Evolutionary conservation across 345 rosid species (phyloP), one percentile per base, ranked within the genome.

Genomic region (Linum tenue): DNA sequence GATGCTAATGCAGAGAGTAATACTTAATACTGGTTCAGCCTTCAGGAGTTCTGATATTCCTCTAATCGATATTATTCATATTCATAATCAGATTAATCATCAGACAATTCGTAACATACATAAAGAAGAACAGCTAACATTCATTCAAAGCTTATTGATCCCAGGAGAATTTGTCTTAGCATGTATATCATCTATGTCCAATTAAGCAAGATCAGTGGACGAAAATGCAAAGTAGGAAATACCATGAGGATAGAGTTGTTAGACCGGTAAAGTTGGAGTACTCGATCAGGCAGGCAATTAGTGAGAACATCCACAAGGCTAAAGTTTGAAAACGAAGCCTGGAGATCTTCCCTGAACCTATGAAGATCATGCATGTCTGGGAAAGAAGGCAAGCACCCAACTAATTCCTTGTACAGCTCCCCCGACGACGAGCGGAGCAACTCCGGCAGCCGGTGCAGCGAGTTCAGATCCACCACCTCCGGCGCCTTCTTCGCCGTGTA

Each of bases 401-500:
- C 90, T 69, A 88, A 68, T 64, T 78, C 12, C 8, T 44, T 92
- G 65, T 87, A 89, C 97, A 6, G 92, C 80, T 72, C 77, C 84
- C 77, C 82, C 70, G 5, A 77, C 70, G 61, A 83, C 86, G 31
- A 22, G 31, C 31, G 31, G 31, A 22, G 31, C 31, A 22, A 22
- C 31, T 22, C 31, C 31, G 31, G 31, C 4, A 95, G 86, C 65
- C 89, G 94, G 43, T 81, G 92, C 7, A 77, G 69, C 60, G 82
- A 84, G 38, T 90, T 86, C 68, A 92, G 86, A 80, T 92, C 98
- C 51, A 8, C 51, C 53, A 88, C 89, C 59, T 77, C 68, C 0
- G 97, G 98, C 64, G 86, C 83, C 82, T 79, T 85, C 67, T 50
- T 80, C 2, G 98, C 98, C 43, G 96, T 88, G 73, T 85, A 92